Percentiles rank a stretch among this genome's conserved stretches.
Evolutionary conservation across 371 early-diverging fungal species (phyloP).

Genomic region (Chytridiales sp.): DNA sequence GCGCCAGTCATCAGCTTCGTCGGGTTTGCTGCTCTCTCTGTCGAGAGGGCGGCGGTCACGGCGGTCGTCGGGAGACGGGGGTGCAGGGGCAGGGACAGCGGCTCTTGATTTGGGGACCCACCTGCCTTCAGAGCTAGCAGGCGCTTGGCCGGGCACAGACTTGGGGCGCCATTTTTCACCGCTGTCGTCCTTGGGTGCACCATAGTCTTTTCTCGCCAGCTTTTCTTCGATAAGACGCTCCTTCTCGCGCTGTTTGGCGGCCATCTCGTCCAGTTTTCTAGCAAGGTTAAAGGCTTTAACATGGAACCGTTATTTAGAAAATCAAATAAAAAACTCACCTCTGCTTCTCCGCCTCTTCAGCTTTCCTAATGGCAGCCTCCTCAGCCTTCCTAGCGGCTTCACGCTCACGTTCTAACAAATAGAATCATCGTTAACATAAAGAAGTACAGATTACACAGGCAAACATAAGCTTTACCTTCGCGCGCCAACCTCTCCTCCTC

Average conservation of each 20-base stretch:
- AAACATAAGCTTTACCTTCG: conserved; percentile 20
- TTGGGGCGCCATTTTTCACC: not conserved
- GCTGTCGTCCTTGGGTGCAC: not conserved
- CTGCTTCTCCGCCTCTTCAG: conserved; percentile 30
- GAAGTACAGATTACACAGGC: not conserved
- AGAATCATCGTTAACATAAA: conserved; percentile 1
- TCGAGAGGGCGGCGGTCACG: not conserved
- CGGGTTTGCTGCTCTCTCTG: not conserved
- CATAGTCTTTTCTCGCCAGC: not conserved
- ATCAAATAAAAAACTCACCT: conserved; percentile 21
- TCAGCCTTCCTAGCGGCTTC: conserved; percentile 24
- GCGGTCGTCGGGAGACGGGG: not conserved
- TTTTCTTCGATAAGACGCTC: conserved; percentile 35
- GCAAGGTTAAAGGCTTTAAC: not conserved
- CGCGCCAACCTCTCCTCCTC: conserved; percentile 36
- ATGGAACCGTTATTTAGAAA: not conserved
- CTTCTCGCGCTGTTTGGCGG: conserved; percentile 38
- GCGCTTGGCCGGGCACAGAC: not conserved
- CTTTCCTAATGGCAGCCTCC: conserved; percentile 26
- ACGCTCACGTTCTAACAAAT: conserved; percentile 17
- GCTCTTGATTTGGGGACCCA: not conserved
- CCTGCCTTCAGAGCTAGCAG: not conserved
- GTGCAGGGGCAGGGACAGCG: not conserved
- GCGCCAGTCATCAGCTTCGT: too few relatives aligned
- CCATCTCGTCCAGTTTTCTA: conserved; percentile 44